Evolutionary conservation across 2,329 filamentous ascomycete species (phyloP).

Genomic region (Venturia carpophila): DNA sequence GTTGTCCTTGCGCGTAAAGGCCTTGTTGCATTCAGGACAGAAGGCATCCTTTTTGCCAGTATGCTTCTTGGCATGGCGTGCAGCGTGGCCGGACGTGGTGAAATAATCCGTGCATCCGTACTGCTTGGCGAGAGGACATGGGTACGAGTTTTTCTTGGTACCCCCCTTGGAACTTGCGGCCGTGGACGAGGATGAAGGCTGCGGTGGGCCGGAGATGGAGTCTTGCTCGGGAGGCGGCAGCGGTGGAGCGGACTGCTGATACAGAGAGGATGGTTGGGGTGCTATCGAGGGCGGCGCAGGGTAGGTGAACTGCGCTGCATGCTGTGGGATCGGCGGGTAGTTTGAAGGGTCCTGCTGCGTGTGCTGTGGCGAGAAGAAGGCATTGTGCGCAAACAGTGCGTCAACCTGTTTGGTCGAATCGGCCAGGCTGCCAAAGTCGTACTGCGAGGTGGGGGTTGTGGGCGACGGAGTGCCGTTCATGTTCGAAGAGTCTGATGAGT

Average conservation of each 20-base stretch:
- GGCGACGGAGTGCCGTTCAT: constrained; percentile 40
- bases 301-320: constrained; percentile 14
- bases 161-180: constrained; percentile 3
- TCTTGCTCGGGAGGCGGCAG: constrained; percentile 3
- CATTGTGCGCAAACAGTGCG: neutral
- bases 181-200: neutral
- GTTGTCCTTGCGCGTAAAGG: constrained; percentile 75
- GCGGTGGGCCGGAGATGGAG: constrained; percentile 3
- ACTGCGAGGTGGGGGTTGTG: constrained; percentile 37
- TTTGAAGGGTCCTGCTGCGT: constrained; percentile 11
- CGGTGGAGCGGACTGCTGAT: constrained; percentile 9
- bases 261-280: constrained; percentile 12
- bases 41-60: constrained; percentile 71
- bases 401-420: neutral
- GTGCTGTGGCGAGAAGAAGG: constrained; percentile 13
- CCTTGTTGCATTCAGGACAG: constrained; percentile 65
- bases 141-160: constrained; percentile 26
- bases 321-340: constrained; percentile 13
- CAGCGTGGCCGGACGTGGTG: constrained; percentile 78
- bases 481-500: constrained; percentile 39
- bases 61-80: constrained; percentile 76
- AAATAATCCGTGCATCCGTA: constrained; percentile 71
- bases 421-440: constrained; percentile 16
- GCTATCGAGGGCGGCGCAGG: constrained; percentile 18
- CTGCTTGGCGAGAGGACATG: constrained; percentile 63